phyloP scores from a whole-genome alignment of 164 flowering plant genomes.

The Pachysandra terminalis region DNA sequence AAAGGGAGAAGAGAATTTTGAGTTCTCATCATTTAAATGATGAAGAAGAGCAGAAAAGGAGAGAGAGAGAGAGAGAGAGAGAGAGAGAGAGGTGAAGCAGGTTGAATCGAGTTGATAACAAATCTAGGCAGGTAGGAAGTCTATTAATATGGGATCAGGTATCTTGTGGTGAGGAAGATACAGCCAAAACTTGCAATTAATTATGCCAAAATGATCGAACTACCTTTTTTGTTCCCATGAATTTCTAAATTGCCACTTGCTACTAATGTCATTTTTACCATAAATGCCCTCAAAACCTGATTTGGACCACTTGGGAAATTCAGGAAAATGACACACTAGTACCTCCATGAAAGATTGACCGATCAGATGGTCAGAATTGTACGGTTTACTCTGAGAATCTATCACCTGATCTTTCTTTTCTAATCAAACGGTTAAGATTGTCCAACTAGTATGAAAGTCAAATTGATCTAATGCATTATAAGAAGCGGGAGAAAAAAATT shows the following conservation, averaged over 20 bases:
- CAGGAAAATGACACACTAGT: not conserved
- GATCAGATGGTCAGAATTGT: no score
- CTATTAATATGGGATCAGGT: conserved; percentile 21
- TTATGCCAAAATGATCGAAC: conserved; percentile 6
- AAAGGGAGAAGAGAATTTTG: conserved; percentile 9
- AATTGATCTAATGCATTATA: no score
- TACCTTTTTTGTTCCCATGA: not conserved
- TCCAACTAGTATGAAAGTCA: no score
- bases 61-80: conserved; percentile 3
- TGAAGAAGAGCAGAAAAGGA: not conserved
- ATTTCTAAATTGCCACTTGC: not conserved
- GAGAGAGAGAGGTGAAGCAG: conserved; percentile 8
- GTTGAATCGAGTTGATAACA: conserved; percentile 1
- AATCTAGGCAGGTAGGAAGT: conserved; percentile 19
- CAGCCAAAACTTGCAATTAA: conserved; percentile 16
- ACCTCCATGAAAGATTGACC: no score
- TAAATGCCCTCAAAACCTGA: not conserved
- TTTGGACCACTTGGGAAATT: no score
- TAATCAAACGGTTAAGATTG: no score
- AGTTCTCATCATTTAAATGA: conserved; percentile 19
- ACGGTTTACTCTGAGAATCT: no score
- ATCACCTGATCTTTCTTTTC: no score
- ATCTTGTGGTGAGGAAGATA: conserved; percentile 12
- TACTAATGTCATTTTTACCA: not conserved
- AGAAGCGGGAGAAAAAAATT: no score